Conservation (phyloP, 257 asterid genomes). For the Craterostigma plantagineum region DNA sequence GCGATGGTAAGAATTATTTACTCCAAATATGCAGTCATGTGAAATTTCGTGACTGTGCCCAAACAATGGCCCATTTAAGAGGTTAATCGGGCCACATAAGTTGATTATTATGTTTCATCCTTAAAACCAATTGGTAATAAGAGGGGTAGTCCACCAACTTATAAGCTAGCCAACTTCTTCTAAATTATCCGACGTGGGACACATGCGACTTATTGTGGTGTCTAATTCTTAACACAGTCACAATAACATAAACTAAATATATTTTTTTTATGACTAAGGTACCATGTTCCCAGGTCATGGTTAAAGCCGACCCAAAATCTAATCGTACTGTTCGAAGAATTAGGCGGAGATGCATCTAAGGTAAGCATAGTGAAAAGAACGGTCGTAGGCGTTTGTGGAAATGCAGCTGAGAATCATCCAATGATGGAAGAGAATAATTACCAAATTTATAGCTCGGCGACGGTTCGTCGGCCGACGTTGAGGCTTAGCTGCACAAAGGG, state of each 20-base stretch:
- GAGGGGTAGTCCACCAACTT: neutral
- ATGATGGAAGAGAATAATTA: conserved; percentile 16
- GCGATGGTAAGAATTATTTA: conserved; percentile 45
- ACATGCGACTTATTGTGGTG: no score
- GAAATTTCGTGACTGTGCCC: no score
- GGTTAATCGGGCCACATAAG: neutral
- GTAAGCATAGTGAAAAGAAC: conserved; percentile 33
- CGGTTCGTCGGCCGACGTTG: conserved; percentile 21
- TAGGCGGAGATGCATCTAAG: conserved; percentile 52
- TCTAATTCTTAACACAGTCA: no score
- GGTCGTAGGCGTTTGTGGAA: conserved; percentile 16
- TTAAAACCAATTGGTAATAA: neutral
- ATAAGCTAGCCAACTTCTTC: no score
- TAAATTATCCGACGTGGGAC: no score
- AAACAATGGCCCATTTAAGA: no score
- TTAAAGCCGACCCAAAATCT: conserved; percentile 41
- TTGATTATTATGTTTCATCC: no score
- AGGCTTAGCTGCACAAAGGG: conserved; percentile 27
- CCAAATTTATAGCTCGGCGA: conserved; percentile 9
- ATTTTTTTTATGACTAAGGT: neutral
- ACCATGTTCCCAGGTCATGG: conserved; percentile 26
- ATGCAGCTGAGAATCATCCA: conserved; percentile 21
- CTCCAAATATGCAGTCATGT: no score
- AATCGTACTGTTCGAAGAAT: conserved; percentile 62
- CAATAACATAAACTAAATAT: no score